Evolutionary conservation across 192 early-diverging fungal genomes (phyloP).

Genomic region (Podila horticola): DNA sequence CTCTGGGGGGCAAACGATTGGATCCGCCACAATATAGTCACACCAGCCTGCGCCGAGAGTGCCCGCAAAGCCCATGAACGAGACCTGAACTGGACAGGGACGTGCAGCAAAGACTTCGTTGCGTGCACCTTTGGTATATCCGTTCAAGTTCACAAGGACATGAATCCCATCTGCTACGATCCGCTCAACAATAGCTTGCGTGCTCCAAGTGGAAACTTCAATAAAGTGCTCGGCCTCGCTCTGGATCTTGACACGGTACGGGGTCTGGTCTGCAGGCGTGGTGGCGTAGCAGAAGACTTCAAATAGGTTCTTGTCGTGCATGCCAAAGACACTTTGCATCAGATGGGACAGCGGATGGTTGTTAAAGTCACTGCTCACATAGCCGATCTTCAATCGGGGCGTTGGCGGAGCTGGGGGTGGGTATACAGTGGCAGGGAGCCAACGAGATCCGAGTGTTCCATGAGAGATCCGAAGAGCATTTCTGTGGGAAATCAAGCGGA

Average conservation of each 20-base stretch:
- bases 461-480: conserved; percentile 87
- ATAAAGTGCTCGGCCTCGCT: conserved; percentile 81
- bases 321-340: conserved; percentile 95
- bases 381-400: conserved; percentile 83
- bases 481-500: conserved; percentile 86
- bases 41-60: conserved; percentile 89
- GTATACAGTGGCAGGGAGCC: conserved; percentile 68
- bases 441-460: conserved; percentile 62
- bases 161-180: conserved; percentile 85
- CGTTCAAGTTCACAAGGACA: conserved; percentile 92
- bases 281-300: conserved; percentile 88
- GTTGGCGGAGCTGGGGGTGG: conserved; percentile 78
- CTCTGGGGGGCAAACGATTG: conserved; percentile 76
- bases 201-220: conserved; percentile 78
- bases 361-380: conserved; percentile 93
- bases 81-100: conserved; percentile 88
- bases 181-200: conserved; percentile 79
- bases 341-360: conserved; percentile 93
- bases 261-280: conserved; percentile 78
- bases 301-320: conserved; percentile 83
- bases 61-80: conserved; percentile 95
- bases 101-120: conserved; percentile 96
- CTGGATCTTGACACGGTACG: conserved; percentile 82
- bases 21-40: conserved; percentile 84
- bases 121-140: conserved; percentile 95